A percentile compares a stretch with the other conserved stretches of the same genome.
Evolutionary conservation across 257 asterid genomes (phyloP).

Genomic region (Lithospermum erythrorhizon): DNA sequence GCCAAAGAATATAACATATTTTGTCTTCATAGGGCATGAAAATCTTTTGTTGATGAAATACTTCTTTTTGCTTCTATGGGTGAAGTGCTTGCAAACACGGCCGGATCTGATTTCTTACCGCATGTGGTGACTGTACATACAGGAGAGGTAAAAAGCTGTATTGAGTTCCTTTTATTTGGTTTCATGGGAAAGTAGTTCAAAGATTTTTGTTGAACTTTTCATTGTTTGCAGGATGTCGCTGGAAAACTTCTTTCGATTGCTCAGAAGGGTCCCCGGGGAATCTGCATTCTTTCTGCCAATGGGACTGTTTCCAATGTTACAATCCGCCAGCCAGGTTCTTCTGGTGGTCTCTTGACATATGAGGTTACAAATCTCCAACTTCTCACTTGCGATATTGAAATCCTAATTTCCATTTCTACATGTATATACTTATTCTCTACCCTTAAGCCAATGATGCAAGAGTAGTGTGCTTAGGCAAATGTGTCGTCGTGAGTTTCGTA

Average conservation of each 20-base stretch:
- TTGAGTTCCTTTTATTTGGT: background rate
- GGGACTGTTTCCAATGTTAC: slow-evolving; percentile 86
- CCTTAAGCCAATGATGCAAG: too few relatives aligned
- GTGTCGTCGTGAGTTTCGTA: too few relatives aligned
- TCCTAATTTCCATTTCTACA: background rate
- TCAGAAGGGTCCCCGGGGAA: slow-evolving; percentile 67
- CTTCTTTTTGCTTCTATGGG: slow-evolving; percentile 36
- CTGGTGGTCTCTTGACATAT: slow-evolving; percentile 79
- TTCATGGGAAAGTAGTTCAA: too few relatives aligned
- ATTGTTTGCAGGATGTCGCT: slow-evolving; percentile 65
- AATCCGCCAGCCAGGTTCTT: slow-evolving; percentile 84
- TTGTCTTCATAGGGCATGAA: background rate
- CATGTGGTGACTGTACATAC: slow-evolving; percentile 71
- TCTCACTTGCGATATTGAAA: slow-evolving; percentile 43
- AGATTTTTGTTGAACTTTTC: background rate
- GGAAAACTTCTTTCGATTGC: slow-evolving; percentile 72
- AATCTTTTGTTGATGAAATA: background rate
- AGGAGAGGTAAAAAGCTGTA: slow-evolving; percentile 53
- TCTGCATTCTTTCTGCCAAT: slow-evolving; percentile 84
- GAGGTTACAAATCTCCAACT: slow-evolving; percentile 39
- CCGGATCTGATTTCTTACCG: slow-evolving; percentile 79
- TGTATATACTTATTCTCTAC: too few relatives aligned
- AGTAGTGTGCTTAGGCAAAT: too few relatives aligned
- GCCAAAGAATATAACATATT: too few relatives aligned
- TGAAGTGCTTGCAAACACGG: slow-evolving; percentile 68